Percentiles rank a stretch among this genome's conserved stretches.
These are phyloP conservation scores for Yamadazyma atlantica DNA, from an alignment of 1,139 yeast genomes.

Conservation along the genomic window DNA sequence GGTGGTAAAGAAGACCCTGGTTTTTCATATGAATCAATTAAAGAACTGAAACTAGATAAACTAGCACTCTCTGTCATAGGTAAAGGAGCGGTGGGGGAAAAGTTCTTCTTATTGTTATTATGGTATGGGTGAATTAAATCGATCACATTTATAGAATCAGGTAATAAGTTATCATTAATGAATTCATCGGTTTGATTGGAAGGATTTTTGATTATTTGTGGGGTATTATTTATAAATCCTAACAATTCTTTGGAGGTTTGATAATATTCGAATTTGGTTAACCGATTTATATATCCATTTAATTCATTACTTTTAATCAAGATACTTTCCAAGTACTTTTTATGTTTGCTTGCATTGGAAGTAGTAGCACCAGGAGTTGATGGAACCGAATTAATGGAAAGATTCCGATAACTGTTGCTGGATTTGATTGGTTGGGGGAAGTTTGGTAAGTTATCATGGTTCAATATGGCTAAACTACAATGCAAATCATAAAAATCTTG, in stretches of 20 bases:
- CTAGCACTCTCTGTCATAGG: conserved; percentile 21
- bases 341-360: conserved; percentile 11
- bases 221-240: conserved; percentile 14
- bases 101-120: conserved; percentile 14
- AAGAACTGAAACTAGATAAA: conserved; percentile 23
- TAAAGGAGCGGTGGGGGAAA: conserved; percentile 31
- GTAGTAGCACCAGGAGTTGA: background rate
- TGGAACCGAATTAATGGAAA: conserved; percentile 6
- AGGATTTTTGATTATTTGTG: conserved; percentile 9
- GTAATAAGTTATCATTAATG: conserved; percentile 22
- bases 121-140: conserved; percentile 13
- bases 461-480: conserved; percentile 19
- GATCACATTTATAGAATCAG: conserved; percentile 25
- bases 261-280: conserved; percentile 18
- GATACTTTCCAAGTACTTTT: conserved; percentile 20
- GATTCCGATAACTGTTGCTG: background rate
- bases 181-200: conserved; percentile 14
- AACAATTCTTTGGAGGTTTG: conserved; percentile 17
- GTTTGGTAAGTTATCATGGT: conserved; percentile 25
- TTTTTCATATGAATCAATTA: conserved; percentile 19
- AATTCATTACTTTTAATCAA: conserved; percentile 33
- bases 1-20: conserved; percentile 6
- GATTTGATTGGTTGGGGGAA: conserved; percentile 37
- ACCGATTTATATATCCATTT: conserved; percentile 32
- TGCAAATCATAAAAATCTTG: conserved; percentile 47